Evolutionary conservation across 2,329 filamentous ascomycete genomes (phyloP).

Genomic region (Drechslerella stenobrocha): DNA sequence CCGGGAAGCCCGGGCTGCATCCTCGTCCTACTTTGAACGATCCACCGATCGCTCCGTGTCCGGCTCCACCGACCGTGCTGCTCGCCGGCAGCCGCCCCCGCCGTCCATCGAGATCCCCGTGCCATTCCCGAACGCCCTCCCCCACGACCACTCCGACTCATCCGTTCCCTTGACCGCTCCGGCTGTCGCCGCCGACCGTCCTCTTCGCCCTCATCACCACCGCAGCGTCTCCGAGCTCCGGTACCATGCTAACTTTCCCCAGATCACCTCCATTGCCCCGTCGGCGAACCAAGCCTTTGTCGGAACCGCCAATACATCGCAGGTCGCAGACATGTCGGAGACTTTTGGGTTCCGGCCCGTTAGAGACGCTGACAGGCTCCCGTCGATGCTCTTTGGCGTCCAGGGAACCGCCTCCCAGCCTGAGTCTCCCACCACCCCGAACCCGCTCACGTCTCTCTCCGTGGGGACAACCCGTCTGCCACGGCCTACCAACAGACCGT

Average conservation of each 20-base stretch:
- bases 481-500: constrained; percentile 64
- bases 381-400: constrained; percentile 67
- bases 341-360: constrained; percentile 75
- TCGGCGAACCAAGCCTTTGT: constrained; percentile 60
- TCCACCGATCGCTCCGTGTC: constrained; percentile 56
- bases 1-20: constrained; percentile 55
- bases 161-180: constrained; percentile 41
- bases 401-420: constrained; percentile 78
- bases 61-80: constrained; percentile 64
- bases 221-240: constrained; percentile 55
- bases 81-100: constrained; percentile 78
- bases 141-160: constrained; percentile 56
- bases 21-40: constrained; percentile 55
- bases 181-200: constrained; percentile 32
- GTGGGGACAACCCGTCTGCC: constrained; percentile 54
- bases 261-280: constrained; percentile 66
- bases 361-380: constrained; percentile 78
- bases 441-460: constrained; percentile 64
- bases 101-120: constrained; percentile 78
- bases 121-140: constrained; percentile 59
- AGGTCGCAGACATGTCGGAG: constrained; percentile 64
- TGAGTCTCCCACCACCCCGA: constrained; percentile 83
- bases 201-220: constrained; percentile 53
- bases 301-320: constrained; percentile 69
- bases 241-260: constrained; percentile 61